These are phyloP conservation scores for Monotropa hypopitys DNA, from an alignment of 179 eudicot species.

Conservation along the genomic window DNA sequence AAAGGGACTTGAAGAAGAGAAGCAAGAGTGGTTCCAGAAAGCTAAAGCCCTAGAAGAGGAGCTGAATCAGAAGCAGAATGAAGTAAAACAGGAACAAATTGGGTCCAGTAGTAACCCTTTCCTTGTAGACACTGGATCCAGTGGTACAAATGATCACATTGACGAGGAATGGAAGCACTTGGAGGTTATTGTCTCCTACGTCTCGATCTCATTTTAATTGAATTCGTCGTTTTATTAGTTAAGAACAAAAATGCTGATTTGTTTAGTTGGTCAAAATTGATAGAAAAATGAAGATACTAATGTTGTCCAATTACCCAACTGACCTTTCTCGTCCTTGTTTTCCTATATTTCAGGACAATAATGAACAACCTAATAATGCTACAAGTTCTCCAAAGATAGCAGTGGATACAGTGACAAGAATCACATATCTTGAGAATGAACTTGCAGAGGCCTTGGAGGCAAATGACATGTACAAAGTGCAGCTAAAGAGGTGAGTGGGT, in stretches of 20 bases:
- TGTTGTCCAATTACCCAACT: neutral
- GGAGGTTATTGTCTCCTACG: constrained; percentile 20
- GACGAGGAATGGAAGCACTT: constrained; percentile 12
- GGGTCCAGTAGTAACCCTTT: constrained; percentile 14
- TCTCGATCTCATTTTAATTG: neutral
- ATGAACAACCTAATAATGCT: neutral
- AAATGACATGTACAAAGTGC: constrained; percentile 43
- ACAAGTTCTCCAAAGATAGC: constrained; percentile 11
- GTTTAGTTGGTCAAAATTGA: neutral
- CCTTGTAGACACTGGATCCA: constrained; percentile 14
- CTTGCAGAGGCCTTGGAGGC: constrained; percentile 52
- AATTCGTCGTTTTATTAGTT: neutral
- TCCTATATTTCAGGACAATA: constrained; percentile 18
- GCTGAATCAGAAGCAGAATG: constrained; percentile 18
- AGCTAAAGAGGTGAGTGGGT: constrained; percentile 36
- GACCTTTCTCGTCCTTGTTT: neutral
- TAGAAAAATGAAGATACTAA: neutral
- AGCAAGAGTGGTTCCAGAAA: constrained; percentile 27
- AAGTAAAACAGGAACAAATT: constrained; percentile 9
- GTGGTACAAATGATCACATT: constrained; percentile 2
- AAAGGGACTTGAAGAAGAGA: constrained; percentile 41
- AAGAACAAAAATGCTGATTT: neutral
- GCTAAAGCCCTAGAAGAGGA: constrained; percentile 29
- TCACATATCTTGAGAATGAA: constrained; percentile 37
- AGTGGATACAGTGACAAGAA: constrained; percentile 20